phyloP scores from a whole-genome alignment of 371 early-diverging fungal genomes.

The Syncephalastrum sp. region DNA sequence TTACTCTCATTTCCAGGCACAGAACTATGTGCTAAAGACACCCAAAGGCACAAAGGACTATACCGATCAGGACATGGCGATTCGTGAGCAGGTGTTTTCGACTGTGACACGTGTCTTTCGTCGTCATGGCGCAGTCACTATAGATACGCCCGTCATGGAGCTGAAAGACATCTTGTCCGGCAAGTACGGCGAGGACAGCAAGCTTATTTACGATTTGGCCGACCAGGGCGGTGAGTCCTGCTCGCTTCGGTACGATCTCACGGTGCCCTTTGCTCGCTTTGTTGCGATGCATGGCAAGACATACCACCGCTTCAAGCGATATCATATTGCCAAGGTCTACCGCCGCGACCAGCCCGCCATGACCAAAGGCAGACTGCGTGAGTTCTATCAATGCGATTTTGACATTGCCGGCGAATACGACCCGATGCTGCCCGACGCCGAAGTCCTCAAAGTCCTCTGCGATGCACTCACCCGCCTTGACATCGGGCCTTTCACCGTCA shows the following conservation, averaged over 20 bases:
- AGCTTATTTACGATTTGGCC: constrained; percentile 97
- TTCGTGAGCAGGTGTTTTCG: constrained; percentile 89
- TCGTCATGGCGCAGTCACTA: constrained; percentile 96
- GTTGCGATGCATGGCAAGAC: constrained; percentile 89
- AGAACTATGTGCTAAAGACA: constrained; percentile 5
- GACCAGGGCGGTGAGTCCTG: constrained; percentile 99
- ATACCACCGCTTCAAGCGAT: constrained; percentile 91
- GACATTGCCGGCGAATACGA: constrained; percentile 98
- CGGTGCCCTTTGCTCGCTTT: constrained; percentile 97
- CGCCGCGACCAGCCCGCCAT: constrained; percentile 99
- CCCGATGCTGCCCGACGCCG: constrained; percentile 97
- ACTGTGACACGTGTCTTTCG: constrained; percentile 89
- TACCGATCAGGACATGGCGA: constrained; percentile 90
- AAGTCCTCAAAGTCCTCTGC: constrained; percentile 80
- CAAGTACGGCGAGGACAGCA: constrained; percentile 99
- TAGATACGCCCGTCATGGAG: constrained; percentile 99
- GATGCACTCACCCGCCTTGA: constrained; percentile 80
- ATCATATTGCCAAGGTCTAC: constrained; percentile 99
- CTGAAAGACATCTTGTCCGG: constrained; percentile 95
- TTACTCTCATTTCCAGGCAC: too few species aligned
- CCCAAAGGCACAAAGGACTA: constrained; percentile 93
- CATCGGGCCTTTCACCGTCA: constrained; percentile 83
- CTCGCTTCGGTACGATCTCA: constrained; percentile 98
- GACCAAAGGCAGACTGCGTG: constrained; percentile 97
- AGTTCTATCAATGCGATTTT: constrained; percentile 99